Conservation (phyloP, 768 basidiomycete genomes). For the Leccinum obscurum region DNA sequence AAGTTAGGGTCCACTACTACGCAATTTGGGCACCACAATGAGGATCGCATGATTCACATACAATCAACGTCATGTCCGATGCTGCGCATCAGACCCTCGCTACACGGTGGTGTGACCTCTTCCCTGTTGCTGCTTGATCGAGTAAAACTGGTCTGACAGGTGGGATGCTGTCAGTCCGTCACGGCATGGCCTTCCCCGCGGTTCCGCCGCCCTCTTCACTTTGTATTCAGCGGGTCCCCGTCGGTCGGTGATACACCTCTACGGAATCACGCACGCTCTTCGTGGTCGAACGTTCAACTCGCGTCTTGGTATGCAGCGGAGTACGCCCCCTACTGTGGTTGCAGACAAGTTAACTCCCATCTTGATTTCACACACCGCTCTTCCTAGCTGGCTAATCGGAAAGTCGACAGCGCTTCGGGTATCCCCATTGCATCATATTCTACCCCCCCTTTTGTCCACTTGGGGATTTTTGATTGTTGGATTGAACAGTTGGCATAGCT, state of each 20-base stretch:
- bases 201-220: not conserved
- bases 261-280: not conserved
- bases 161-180: not conserved
- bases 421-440: not conserved
- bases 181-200: not conserved
- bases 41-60: not conserved
- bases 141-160: not conserved
- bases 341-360: not conserved
- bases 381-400: conserved; percentile 1
- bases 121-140: not conserved
- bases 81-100: not conserved
- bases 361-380: not conserved
- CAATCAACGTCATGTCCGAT: not conserved
- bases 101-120: not conserved
- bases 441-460: conserved; percentile 10
- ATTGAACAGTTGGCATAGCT: conserved; percentile 7
- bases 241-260: not conserved
- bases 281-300: not conserved
- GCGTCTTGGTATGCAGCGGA: too few species aligned
- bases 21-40: not conserved
- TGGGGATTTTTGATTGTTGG: conserved; percentile 33
- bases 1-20: not conserved
- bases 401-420: not conserved
- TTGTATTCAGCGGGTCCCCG: not conserved
- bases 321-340: too few species aligned